Evolutionary conservation across 2,329 filamentous ascomycete species (phyloP).

Genomic region (Fusarium veterinarium): DNA sequence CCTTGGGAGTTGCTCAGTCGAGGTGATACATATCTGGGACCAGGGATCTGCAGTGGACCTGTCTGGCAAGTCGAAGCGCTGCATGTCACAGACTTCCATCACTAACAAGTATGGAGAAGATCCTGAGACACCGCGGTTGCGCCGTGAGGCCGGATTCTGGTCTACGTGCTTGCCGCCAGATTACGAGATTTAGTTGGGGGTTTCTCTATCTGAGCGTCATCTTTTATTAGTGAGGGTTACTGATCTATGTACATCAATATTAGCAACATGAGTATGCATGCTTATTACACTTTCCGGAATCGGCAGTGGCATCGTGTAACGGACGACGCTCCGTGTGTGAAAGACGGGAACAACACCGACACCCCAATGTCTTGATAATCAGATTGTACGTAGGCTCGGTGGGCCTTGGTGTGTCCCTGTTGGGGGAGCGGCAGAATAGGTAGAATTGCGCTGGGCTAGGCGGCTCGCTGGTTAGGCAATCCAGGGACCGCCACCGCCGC

Average conservation of each 20-base stretch:
- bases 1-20: constrained; percentile 33
- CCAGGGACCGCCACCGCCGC: constrained; percentile 38
- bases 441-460: not conserved
- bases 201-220: constrained; percentile 2
- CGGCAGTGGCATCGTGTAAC: constrained; percentile 15
- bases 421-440: constrained; percentile 24
- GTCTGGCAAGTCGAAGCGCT: constrained; percentile 31
- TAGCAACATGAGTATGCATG: not conserved
- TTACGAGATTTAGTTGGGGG: constrained; percentile 1
- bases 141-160: constrained; percentile 24
- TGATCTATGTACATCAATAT: not conserved
- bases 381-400: constrained; percentile 20
- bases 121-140: constrained; percentile 39
- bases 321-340: constrained; percentile 33
- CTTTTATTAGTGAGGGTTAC: not conserved
- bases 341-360: constrained; percentile 42
- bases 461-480: not conserved
- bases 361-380: constrained; percentile 34
- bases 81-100: constrained; percentile 29
- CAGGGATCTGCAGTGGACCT: constrained; percentile 25
- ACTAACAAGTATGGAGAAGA: constrained; percentile 26
- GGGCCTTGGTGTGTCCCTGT: constrained; percentile 42
- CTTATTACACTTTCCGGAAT: not conserved
- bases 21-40: constrained; percentile 16
- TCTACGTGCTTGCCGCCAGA: constrained; percentile 24